phyloP scores from a whole-genome alignment of 2,329 filamentous ascomycete genomes.

The Epichloe glyceriae region DNA sequence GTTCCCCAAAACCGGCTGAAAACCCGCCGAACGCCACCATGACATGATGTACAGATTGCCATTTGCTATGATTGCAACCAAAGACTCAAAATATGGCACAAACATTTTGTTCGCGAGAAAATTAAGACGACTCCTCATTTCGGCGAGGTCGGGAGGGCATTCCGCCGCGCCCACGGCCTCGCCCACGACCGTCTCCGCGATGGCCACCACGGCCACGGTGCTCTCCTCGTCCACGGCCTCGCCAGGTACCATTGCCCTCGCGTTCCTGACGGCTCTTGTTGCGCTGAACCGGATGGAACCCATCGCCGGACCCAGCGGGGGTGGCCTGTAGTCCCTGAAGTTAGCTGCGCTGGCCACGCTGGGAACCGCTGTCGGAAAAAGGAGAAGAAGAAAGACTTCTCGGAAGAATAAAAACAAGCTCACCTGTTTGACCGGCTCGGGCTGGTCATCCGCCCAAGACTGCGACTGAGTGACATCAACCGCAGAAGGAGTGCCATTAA shows the following conservation, averaged over 20 bases:
- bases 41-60: slow-evolving; percentile 25
- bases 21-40: slow-evolving; percentile 25
- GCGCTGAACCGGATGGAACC: slow-evolving; percentile 60
- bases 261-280: slow-evolving; percentile 42
- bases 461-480: slow-evolving; percentile 35
- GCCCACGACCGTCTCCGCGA: slow-evolving; percentile 33
- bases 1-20: slow-evolving; percentile 13
- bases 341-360: background rate
- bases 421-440: slow-evolving; percentile 37
- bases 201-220: slow-evolving; percentile 38
- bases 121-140: slow-evolving; percentile 21
- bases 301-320: slow-evolving; percentile 39
- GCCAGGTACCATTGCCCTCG: slow-evolving; percentile 29
- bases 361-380: background rate
- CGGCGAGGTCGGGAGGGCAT: slow-evolving; percentile 23
- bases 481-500: slow-evolving; percentile 46
- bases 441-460: slow-evolving; percentile 75
- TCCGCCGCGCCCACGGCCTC: slow-evolving; percentile 27
- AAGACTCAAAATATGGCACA: background rate
- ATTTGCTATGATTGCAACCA: background rate
- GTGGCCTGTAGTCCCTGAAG: slow-evolving; percentile 20
- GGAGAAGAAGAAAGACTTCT: background rate
- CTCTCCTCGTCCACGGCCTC: slow-evolving; percentile 34
- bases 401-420: slow-evolving; percentile 8
- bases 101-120: background rate